Percentiles rank a stretch among this genome's conserved stretches.
phyloP scores from a whole-genome alignment of 805 yeast species.

The Wickerhamiella cacticola region DNA sequence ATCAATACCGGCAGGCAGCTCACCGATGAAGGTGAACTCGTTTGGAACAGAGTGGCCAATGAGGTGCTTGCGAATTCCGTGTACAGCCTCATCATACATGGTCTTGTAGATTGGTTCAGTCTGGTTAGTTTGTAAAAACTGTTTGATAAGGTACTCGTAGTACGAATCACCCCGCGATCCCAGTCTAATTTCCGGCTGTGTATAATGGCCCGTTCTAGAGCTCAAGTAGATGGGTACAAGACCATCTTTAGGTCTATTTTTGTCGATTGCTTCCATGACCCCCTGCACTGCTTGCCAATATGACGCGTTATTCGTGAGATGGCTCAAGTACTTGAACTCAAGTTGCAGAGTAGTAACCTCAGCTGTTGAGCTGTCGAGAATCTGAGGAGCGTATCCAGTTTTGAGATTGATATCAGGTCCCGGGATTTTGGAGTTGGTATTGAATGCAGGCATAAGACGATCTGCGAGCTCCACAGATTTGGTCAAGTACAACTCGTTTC shows the following conservation, averaged over 20 bases:
- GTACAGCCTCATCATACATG: conserved; percentile 26
- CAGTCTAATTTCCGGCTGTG: conserved; percentile 53
- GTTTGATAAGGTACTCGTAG: conserved; percentile 41
- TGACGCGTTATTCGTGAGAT: conserved; percentile 37
- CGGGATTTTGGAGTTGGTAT: conserved; percentile 49
- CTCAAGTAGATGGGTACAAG: conserved; percentile 69
- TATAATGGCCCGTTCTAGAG: conserved; percentile 62
- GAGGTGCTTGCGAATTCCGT: conserved; percentile 33
- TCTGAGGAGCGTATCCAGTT: conserved; percentile 9
- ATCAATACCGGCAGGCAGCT: conserved; percentile 14
- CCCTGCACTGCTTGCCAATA: conserved; percentile 51
- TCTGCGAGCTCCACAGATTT: conserved; percentile 39
- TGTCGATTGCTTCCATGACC: conserved; percentile 58
- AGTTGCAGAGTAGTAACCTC: conserved; percentile 40
- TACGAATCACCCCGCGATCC: conserved; percentile 80
- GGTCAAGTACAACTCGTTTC: conserved; percentile 27
- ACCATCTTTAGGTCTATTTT: conserved; percentile 54
- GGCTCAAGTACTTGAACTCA: conserved; percentile 43
- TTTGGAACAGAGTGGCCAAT: conserved; percentile 34
- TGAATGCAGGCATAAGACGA: conserved; percentile 42
- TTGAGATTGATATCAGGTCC: conserved; percentile 24
- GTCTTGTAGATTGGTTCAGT: conserved; percentile 29
- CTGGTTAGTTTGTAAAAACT: conserved; percentile 34
- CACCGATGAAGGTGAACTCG: conserved; percentile 29
- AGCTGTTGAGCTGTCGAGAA: conserved; percentile 28